Evolutionary conservation across 192 early-diverging fungal species (phyloP), one percentile per base, ranked within the genome.

Genomic region (Linnemannia exigua): DNA sequence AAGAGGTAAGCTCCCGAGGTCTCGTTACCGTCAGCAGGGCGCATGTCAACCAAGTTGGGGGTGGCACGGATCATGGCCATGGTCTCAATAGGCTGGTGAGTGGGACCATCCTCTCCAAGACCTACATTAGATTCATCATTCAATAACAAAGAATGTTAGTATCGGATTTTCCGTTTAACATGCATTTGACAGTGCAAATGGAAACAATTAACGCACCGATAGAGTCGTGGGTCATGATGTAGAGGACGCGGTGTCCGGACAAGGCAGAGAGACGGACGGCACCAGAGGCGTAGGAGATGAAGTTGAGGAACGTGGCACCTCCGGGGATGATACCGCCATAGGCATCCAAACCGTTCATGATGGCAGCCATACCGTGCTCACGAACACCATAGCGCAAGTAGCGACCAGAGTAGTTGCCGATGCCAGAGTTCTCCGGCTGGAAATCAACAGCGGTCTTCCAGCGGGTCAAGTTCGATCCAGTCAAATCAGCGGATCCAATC

Each of bases 161-260:
- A 50, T 12, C 9, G 31, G 28, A 15, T 61, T 28, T 67, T 46
- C 28, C 6, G 33, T 4, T 63, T 9, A 66, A 61, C n/a, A 67
- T 31, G 25, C 0, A 15, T 1, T 15, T 11, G 12, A 84, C 25
- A 14, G 15, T 8, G 28, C 11, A 31, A 31, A 31, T 0, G 12
- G 72, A 68, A 36, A 79, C 38, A 20, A 12, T 15, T 14, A 33
- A 63, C 58, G 11, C 15, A 71, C 97, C 98, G 76, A 99, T 97
- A 36, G 98, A 99, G 91, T 99, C 98, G 93, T 99, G 98, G 77
- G 98, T 99, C 95, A 98, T 97, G 83, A 99, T 94, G 92, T 99
- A 99, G 84, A 99, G 85, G 76, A 99, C 97, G 41, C 96, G 97
- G 87, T 96, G 94, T 67, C 95, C 91, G 71, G 96, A 95, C 74